phyloP scores from a whole-genome alignment of 2,329 filamentous ascomycete genomes.

The Talaromyces sp. region DNA sequence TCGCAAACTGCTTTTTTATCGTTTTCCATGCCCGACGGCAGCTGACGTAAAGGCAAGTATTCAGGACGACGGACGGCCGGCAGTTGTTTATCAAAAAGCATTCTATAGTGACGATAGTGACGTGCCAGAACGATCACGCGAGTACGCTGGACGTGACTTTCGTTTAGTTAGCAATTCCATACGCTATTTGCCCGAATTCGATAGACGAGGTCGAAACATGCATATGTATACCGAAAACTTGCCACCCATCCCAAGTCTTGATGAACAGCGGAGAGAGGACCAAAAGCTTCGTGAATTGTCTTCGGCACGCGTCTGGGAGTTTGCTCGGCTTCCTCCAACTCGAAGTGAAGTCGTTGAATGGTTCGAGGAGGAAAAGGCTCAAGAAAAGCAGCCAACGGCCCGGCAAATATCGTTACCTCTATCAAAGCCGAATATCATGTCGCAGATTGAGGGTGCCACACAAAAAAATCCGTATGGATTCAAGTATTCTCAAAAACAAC shows the following conservation, averaged over 20 bases:
- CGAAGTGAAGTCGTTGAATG: constrained; percentile 67
- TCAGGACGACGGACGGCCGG: constrained; percentile 55
- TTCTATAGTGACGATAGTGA: constrained; percentile 83
- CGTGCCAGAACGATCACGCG: constrained; percentile 70
- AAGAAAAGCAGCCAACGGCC: constrained; percentile 16
- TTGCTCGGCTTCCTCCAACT: constrained; percentile 67
- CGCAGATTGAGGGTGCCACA: constrained; percentile 86
- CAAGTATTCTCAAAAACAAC: constrained; percentile 76
- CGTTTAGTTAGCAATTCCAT: constrained; percentile 70
- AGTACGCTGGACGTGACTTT: constrained; percentile 87
- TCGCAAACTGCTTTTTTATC: constrained; percentile 27
- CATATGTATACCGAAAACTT: constrained; percentile 54
- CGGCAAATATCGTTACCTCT: background rate
- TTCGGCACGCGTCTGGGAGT: constrained; percentile 70
- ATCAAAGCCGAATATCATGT: constrained; percentile 49
- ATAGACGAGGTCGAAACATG: constrained; percentile 59
- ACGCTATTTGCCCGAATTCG: constrained; percentile 77
- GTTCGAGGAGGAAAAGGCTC: constrained; percentile 47
- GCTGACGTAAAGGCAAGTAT: constrained; percentile 57
- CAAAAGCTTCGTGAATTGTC: constrained; percentile 56
- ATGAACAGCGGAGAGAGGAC: constrained; percentile 51
- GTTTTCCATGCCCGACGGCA: constrained; percentile 26
- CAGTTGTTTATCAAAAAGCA: constrained; percentile 77
- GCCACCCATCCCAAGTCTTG: constrained; percentile 47
- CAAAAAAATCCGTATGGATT: constrained; percentile 78